These are phyloP conservation scores for Aspergillus japonicus DNA, from an alignment of 2,329 filamentous ascomycete genomes.

Conservation along the genomic window DNA sequence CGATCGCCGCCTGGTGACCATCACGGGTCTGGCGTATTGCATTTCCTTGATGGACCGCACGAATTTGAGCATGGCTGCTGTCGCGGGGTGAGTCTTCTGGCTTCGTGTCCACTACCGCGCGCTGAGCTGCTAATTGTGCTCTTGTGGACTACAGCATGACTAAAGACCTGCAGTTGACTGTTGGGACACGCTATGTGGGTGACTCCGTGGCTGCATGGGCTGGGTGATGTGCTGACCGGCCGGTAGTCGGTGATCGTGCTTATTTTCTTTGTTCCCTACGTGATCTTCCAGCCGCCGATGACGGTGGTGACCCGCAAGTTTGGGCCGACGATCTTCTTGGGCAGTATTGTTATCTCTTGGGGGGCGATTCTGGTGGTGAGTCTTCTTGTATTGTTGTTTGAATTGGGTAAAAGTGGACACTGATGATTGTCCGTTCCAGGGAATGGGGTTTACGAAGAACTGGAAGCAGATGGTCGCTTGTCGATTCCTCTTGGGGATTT, in stretches of 20 bases:
- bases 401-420: neutral
- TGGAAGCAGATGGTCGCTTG: constrained; percentile 28
- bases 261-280: constrained; percentile 35
- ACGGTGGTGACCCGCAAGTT: constrained; percentile 32
- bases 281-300: constrained; percentile 33
- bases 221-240: constrained; percentile 2
- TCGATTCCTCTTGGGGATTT: constrained; percentile 28
- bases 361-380: constrained; percentile 30
- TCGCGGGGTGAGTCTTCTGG: constrained; percentile 63
- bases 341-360: constrained; percentile 30
- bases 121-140: constrained; percentile 33
- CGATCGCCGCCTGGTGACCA: constrained; percentile 64
- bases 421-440: constrained; percentile 17
- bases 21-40: constrained; percentile 68
- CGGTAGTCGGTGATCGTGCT: constrained; percentile 32
- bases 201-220: neutral
- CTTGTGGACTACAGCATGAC: constrained; percentile 57
- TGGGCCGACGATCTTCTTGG: constrained; percentile 30
- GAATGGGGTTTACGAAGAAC: constrained; percentile 31
- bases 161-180: constrained; percentile 27
- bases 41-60: constrained; percentile 76
- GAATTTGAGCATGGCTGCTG: constrained; percentile 66
- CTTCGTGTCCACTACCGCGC: constrained; percentile 52
- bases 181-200: constrained; percentile 29
- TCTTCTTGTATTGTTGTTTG: neutral